These are phyloP conservation scores for Venturia aucupariae DNA, from an alignment of 2,329 filamentous ascomycete genomes.

Conservation along the genomic window DNA sequence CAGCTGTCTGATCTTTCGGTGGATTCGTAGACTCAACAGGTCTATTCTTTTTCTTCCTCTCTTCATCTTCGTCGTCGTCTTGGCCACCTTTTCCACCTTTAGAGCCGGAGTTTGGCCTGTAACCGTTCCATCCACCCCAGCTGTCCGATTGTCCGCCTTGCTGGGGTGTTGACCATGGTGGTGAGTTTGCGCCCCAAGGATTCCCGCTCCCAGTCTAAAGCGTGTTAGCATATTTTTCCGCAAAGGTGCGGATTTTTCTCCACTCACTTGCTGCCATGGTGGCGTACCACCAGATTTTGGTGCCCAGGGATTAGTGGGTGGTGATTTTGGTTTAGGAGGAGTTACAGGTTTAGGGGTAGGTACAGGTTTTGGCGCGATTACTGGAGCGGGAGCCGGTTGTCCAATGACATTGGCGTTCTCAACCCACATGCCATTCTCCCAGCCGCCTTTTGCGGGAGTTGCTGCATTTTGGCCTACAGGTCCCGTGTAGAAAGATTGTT, in stretches of 20 bases:
- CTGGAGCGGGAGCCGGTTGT: neutral
- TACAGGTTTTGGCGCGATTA: too few species aligned
- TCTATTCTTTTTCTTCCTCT: neutral
- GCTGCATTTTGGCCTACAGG: neutral
- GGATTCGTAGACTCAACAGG: neutral
- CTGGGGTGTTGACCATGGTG: neutral
- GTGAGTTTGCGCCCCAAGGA: neutral
- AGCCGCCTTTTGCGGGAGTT: neutral
- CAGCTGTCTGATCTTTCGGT: neutral
- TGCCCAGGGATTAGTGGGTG: neutral
- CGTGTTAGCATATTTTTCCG: neutral
- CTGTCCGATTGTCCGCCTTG: neutral
- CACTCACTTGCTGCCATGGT: constrained; percentile 5
- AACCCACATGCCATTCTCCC: constrained; percentile 8
- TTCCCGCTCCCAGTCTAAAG: neutral
- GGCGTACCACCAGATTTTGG: neutral
- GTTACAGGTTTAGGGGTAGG: neutral
- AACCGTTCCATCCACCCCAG: neutral
- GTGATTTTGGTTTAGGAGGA: neutral
- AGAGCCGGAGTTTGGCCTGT: neutral
- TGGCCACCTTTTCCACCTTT: neutral
- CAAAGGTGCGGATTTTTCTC: neutral
- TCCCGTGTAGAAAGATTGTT: neutral
- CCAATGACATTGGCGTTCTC: neutral
- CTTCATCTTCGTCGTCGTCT: neutral